Evolutionary conservation across 2,329 filamentous ascomycete genomes (phyloP), one percentile per base, ranked within the genome.

Genomic region (Aspergillus ochraceus): DNA sequence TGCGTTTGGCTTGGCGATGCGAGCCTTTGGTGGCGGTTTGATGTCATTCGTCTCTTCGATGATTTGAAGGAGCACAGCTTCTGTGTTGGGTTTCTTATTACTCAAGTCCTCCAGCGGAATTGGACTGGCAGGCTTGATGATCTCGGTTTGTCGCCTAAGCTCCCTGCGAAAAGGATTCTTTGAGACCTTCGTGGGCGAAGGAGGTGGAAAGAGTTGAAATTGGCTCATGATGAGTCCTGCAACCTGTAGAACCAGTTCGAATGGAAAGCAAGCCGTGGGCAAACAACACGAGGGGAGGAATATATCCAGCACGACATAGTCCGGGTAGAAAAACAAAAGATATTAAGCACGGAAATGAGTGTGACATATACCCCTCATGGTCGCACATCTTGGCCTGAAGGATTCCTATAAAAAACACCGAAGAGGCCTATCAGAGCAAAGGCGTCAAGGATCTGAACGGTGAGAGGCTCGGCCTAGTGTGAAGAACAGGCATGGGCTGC

Each of bases 131-230:
- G 67, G 63, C 22, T 71, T 64, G 20, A 64, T 61, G 26, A 66
- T 68, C 14, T 60, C 30, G 2, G 64, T 60, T 20, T 64, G 64
- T 42, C 68, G 73, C 56, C 64, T 70, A 24, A 65, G 60, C 4
- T 60, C 65, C 58, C 66, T 72, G 42, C 71, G 70, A 60, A 76
- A 76, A 1, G 74, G 71, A 53, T 77, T 75, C 57, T 71, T 75
- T 22, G 65, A 62, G 22, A 53, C 57, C 65, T 58, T 70, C 60
- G 62, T 66, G 11, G 74, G 66, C 12, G 74, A 69, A 53, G 72
- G 69, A n/a, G 73, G 64, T 19, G 76, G 77, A 49, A 78, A 78
- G 52, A 79, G 68, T 57, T 77, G 76, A 52, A 79, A 79, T 58
- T 77, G 74, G 57, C 64, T 73, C 68, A 74, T 76, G 11, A 14